phyloP scores from a whole-genome alignment of 1,284 basidiomycete genomes.

The Ustanciosporium gigantosporum region DNA sequence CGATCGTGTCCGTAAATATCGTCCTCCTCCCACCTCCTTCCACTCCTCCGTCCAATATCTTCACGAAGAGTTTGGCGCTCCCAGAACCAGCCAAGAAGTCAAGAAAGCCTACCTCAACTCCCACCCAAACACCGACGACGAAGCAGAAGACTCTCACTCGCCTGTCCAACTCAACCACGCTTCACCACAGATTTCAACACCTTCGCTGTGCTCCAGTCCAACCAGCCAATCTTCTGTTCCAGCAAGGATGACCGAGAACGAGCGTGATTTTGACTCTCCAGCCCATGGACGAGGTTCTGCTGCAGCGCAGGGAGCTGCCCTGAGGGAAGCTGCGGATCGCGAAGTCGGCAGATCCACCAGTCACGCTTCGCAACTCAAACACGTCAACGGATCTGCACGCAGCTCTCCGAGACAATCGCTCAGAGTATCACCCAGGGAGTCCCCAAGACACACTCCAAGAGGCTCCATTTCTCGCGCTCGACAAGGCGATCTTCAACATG shows the following conservation, averaged over 20 bases:
- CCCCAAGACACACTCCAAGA: not conserved
- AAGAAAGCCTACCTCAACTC: constrained; percentile 41
- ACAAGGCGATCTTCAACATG: not conserved
- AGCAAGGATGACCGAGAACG: no score
- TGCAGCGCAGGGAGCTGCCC: constrained; percentile 40
- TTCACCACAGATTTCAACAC: not conserved
- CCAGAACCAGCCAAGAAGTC: constrained; percentile 32
- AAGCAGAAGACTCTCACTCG: constrained; percentile 1
- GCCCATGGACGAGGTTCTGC: constrained; percentile 35
- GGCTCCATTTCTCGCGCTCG: not conserved
- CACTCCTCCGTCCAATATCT: constrained; percentile 33
- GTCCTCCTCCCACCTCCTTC: constrained; percentile 31
- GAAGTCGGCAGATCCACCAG: constrained; percentile 4
- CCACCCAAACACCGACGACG: constrained; percentile 24
- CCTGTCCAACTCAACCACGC: not conserved
- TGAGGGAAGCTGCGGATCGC: constrained; percentile 30
- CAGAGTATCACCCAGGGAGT: not conserved
- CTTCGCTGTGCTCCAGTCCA: not conserved
- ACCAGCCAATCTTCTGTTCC: not conserved
- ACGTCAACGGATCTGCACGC: not conserved
- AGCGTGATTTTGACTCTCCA: constrained; percentile 6
- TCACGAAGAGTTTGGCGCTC: constrained; percentile 31
- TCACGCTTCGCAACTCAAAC: not conserved
- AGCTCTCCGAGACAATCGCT: not conserved
- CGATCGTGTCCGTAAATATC: constrained; percentile 37